phyloP scores from a whole-genome alignment of 164 flowering plant species.

The Umbilicus rupestris region DNA sequence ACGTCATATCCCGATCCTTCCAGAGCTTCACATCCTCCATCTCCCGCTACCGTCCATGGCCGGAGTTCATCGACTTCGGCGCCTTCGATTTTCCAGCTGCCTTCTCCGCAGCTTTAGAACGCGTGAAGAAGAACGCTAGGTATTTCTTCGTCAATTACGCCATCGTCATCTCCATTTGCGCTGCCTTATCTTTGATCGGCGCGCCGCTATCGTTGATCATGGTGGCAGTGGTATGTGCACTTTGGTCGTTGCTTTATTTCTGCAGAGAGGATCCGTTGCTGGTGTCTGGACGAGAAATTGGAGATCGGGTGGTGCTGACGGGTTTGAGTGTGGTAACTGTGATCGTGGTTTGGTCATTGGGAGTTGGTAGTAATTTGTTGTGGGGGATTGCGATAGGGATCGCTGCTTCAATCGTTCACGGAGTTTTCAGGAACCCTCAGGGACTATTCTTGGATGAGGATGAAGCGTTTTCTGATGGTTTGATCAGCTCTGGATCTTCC shows the following conservation, averaged over 20 bases:
- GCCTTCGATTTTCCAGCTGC: conserved; percentile 21
- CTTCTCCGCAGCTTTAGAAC: conserved; percentile 13
- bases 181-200: conserved; percentile 16
- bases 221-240: conserved; percentile 1
- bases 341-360: conserved; percentile 18
- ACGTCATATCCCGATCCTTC: conserved; percentile 31
- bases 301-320: conserved; percentile 20
- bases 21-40: conserved; percentile 26
- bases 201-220: conserved; percentile 19
- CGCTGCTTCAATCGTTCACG: conserved; percentile 19
- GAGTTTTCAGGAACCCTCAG: conserved; percentile 23
- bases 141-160: conserved; percentile 27
- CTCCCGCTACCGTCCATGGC: conserved; percentile 40
- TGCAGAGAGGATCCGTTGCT: conserved; percentile 36
- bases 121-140: conserved; percentile 19
- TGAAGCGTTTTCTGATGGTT: conserved; percentile 19
- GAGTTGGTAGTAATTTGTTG: conserved; percentile 9
- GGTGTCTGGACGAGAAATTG: conserved; percentile 21
- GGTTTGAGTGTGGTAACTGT: conserved; percentile 12
- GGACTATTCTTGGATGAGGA: conserved; percentile 26
- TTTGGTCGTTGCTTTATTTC: conserved; percentile 19
- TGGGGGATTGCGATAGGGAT: conserved; percentile 21
- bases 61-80: conserved; percentile 24
- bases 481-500: conserved; percentile 15
- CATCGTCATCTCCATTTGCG: conserved; percentile 13